Evolutionary conservation across 768 basidiomycete genomes (phyloP), one percentile per base, ranked within the genome.

Genomic region (Leucosporidium yakuticum): DNA sequence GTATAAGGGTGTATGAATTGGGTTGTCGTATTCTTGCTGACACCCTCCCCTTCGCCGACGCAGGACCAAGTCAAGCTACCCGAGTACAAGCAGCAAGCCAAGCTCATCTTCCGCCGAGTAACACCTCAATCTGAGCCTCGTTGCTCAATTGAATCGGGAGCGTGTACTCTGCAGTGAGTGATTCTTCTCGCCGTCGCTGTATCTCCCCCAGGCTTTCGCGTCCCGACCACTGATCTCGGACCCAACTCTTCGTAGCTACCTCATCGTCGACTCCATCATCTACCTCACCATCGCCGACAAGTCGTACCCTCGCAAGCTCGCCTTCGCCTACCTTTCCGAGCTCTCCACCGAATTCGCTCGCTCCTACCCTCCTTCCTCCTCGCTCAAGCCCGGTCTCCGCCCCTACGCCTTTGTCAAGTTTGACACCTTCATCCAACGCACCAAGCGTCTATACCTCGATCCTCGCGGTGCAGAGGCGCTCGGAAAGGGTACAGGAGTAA

Each of bases 361-460:
- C 61, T 89, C 89, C 9, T 99, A 98, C 79, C 96, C 92, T 15
- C 83, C 90, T 8, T 64, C 67, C 1, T 65, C 32, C 49, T 65
- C 72, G 79, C 91, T 98, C 25, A 95, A 97, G 75, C 83, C 85
- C 23, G 88, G 89, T 23, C 85, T 91, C 71, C 91, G 95, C 79
- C 96, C 96, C n/a, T 99, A 99, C 78, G 95, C 96, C 31, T 98
- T 98, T 77, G 89, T 98, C 68, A 93, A 96, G 57, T 99, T 99
- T 75, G 96, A 99, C 77, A 98, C 95, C 0, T 99, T 99, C 80
- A 99, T 99, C 87, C 90, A 90, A 53, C 97, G 96, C 79, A 98
- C 96, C 3, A 90, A 94, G 6, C 86, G 95, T 59, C 83, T 98
- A 54, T 99, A 99, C 79, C 87, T 87, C 73, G 96, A 99, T 79